These are phyloP conservation scores for Claviceps cyperi DNA, from an alignment of 2,329 filamentous ascomycete genomes.

Conservation along the genomic window DNA sequence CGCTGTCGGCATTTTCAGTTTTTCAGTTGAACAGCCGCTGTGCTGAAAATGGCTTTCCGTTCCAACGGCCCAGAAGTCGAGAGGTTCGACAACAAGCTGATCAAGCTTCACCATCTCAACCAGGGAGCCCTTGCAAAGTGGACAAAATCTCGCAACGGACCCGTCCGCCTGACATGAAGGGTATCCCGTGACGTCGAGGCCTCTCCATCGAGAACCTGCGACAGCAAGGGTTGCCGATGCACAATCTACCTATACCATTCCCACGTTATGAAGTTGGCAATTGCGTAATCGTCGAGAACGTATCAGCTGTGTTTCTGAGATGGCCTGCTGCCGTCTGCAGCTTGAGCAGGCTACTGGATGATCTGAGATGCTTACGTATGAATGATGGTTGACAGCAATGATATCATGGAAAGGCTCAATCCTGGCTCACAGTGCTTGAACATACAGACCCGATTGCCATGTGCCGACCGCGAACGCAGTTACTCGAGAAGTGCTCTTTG, in stretches of 20 bases:
- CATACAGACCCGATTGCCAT: slow-evolving; percentile 23
- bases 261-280: slow-evolving; percentile 33
- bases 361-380: slow-evolving; percentile 26
- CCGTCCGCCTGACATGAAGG: slow-evolving; percentile 32
- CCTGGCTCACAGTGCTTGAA: slow-evolving; percentile 24
- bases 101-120: slow-evolving; percentile 24
- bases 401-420: slow-evolving; percentile 23
- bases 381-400: slow-evolving; percentile 24
- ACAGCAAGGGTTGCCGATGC: slow-evolving; percentile 32
- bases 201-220: slow-evolving; percentile 26
- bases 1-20: background rate
- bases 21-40: too few relatives aligned
- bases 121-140: slow-evolving; percentile 27
- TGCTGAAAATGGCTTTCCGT: slow-evolving; percentile 3
- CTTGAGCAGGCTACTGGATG: slow-evolving; percentile 26
- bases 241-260: slow-evolving; percentile 27
- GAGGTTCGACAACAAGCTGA: slow-evolving; percentile 19
- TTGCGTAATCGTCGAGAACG: slow-evolving; percentile 27
- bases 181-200: slow-evolving; percentile 22
- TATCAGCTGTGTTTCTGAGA: slow-evolving; percentile 29
- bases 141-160: slow-evolving; percentile 27
- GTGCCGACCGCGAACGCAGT: slow-evolving; percentile 12
- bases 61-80: slow-evolving; percentile 18
- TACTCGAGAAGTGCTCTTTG: slow-evolving; percentile 18
- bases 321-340: slow-evolving; percentile 35